Base-by-base conservation (phyloP, 805 yeast genomes). In the Saccharomycopsis guyanensis region DNA sequence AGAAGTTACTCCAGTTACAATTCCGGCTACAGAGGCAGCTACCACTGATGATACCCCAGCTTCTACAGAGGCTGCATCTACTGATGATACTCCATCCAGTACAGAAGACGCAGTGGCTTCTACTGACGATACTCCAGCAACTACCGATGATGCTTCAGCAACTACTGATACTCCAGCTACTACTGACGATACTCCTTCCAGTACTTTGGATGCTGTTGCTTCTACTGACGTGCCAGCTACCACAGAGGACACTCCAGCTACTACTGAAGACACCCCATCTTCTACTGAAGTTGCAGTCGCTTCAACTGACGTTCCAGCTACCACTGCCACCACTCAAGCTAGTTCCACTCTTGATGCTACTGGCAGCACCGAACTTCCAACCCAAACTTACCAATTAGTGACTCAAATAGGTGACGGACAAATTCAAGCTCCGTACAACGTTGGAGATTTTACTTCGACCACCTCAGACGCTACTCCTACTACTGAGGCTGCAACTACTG, bases 331-430 rank as follows among this genome's bases (percentile, higher is more conserved):
- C n/a, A n/a, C n/a, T n/a, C n/a, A n/a, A n/a, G n/a, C n/a, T n/a
- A n/a, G 32, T 27, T 10, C 32, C 13, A 27, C 32, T 10, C 13
- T 27, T 10, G 32, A 8, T 13, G 32, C 32, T 13, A 13, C 32
- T 27, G 32, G 32, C 8, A 10, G 12, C 13, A 27, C 32, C 13
- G 32, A 8, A 27, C 8, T 13, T 27, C 32, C 32, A 27, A 27
- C 32, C 13, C 32, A 27, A 27, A 8, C 40, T 5, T 37, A 37
- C 23, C 15, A 25, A 12, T 15, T 40, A 12, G 42, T 39, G 6
- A 29, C 43, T 5, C 43, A 40, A 3, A 40, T 40, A 13, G 20
- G 13, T 19, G 43, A 40, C 24, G 43, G 43, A 2, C 43, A 40
- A 32, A 29, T 40, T n/a, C 43, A 40, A 32, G 43, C 43, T n/a